Base-by-base conservation (phyloP, 2,329 filamentous ascomycete genomes). In the Penicillium sp. region DNA sequence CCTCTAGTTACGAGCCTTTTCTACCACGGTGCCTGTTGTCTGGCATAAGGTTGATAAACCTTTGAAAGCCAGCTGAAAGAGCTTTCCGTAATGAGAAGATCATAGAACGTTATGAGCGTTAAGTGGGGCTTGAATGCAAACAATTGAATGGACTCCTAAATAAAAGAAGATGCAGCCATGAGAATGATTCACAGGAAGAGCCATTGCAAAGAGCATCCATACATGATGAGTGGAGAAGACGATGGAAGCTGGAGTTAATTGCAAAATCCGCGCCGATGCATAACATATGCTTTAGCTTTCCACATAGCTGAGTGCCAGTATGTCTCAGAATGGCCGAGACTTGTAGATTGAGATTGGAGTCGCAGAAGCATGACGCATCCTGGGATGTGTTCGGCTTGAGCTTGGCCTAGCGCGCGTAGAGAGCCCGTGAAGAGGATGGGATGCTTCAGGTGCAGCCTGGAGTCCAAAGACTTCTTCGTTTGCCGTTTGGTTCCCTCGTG, bases 21-120 rank as follows among this genome's bases (percentile, higher is more conserved):
- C 55, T 10, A 52, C 27, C 16, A 31, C 33, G n/a, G 54, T 60
- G 22, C 55, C 44, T 6, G 55, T 60, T 27, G 41, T 53, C 4
- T 57, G 40, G 35, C 55, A 57, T 19, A 57, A 57, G 19, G 55
- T 57, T 36, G 55, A 57, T n/a, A 27, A 53, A 22, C 55, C 55
- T 22, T 50, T 57, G 2, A 44, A 43, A 33, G 51, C 51, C 27
- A n/a, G 16, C 2, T 54, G 16, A 52, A n/a, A 3, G 7, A 10
- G 31, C 31, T 31, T 0, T 31, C 3, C 31, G 31, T 31, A 31
- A 41, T 13, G 41, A 16, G 2, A 10, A 44, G 6, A 27, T 9
- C 19, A 14, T 16, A n/a, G 11, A 33, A 11, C 39, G 39, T 44
- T 16, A 33, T 18, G 24, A 49, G 31, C 16, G 3, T 10, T 3